Evolutionary conservation across 208 protist species (phyloP), one percentile per base, ranked within the genome.

Genomic region (Acanthamoeba polyphaga): DNA sequence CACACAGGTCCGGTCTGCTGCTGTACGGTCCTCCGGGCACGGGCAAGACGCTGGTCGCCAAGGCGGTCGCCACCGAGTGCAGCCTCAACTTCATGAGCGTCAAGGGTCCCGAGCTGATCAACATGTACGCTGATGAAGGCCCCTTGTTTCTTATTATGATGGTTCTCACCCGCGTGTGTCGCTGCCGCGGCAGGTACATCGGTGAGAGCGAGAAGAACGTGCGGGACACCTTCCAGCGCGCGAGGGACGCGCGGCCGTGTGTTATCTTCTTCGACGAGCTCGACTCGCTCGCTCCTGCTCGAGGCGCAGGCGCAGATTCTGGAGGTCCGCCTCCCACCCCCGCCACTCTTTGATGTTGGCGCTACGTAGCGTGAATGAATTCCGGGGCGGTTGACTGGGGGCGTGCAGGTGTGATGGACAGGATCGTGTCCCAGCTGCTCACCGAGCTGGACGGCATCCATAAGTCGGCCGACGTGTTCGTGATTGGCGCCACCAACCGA

Each of bases 221-320:
- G 22, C 93, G 98, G 62, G 96, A 97, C 32, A 93, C 98, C 29
- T 98, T 98, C 82, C 38, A 43, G 38, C n/a, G 94, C 38, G 97
- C 97, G 13, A 51, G 97, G 46, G 88, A 97, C 51, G 96, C 97
- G 0, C 95, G 89, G 15, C 98, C 97, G 62, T 98, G 97, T 78
- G 96, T 98, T 43, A 96, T 98, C 27, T 98, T 98, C 95, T 98
- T 98, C 66, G 98, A 98, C 95, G 98, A 98, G 91, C 55, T 98
- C 6, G 98, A 98, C 95, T 97, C 98, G 1, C 55, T 98, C 1
- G 97, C 98, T 12, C 97, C 97, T n/a, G 87, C 34, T 38, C 95
- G 98, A 29, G 97, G 98, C 53, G 94, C 95, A 19, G 96, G 94
- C 38, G 97, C 96, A 1, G 97, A 98, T 62, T 97, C 93, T 24